Conservation (phyloP, 768 basidiomycete species). For the Neoboletus magnificus region DNA sequence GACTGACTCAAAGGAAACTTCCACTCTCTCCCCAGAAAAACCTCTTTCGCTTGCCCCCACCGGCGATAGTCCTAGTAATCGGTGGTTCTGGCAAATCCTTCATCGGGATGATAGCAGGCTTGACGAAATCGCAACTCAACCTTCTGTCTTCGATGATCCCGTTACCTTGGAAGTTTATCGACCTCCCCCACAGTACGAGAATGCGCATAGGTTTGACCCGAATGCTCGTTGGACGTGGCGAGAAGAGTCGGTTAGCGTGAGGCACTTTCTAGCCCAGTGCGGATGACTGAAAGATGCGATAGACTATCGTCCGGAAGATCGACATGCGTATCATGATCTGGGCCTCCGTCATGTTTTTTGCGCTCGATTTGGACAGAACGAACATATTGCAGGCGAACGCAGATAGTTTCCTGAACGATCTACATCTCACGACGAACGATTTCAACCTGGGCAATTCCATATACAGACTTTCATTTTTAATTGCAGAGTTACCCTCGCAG, state of each 20-base stretch:
- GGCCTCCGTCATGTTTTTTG: conserved; percentile 59
- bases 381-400: conserved; percentile 67
- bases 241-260: conserved; percentile 50
- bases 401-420: conserved; percentile 61
- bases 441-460: conserved; percentile 64
- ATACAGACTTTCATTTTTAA: conserved; percentile 28
- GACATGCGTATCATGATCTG: conserved; percentile 59
- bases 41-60: not conserved
- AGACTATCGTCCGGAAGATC: conserved; percentile 56
- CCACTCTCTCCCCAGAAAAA: not conserved
- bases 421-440: conserved; percentile 58
- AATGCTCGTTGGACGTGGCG: conserved; percentile 66
- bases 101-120: conserved; percentile 34
- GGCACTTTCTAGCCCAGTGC: not conserved
- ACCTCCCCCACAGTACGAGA: conserved; percentile 54
- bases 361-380: conserved; percentile 53
- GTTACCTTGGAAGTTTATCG: not conserved
- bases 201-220: conserved; percentile 56
- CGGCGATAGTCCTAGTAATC: not conserved
- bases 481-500: too few relatives aligned
- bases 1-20: not conserved
- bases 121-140: conserved; percentile 56
- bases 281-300: not conserved
- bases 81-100: conserved; percentile 15
- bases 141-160: conserved; percentile 44